Conservation (phyloP, 306 rosid genomes). For the Carpinus viminea region DNA sequence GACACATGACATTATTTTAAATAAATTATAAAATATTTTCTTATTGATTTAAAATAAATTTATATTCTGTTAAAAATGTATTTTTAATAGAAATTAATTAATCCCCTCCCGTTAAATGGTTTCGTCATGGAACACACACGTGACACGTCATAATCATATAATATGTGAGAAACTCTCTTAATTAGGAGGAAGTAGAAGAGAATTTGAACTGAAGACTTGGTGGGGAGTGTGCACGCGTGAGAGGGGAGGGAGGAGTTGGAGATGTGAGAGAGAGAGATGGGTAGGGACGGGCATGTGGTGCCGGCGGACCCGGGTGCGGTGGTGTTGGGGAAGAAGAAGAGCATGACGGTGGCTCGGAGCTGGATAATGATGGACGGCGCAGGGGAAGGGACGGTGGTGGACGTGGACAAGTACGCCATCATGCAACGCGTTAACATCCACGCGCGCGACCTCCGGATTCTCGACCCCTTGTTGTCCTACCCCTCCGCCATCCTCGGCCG, state of each 20-base stretch:
- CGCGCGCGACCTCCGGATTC: constrained; percentile 93
- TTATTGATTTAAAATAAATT: no score
- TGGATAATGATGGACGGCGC: constrained; percentile 67
- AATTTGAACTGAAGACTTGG: no score
- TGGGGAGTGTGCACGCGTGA: no score
- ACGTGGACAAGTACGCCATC: constrained; percentile 82
- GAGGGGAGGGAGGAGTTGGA: background rate
- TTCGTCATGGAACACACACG: no score
- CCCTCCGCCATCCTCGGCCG: constrained; percentile 91
- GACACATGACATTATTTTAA: no score
- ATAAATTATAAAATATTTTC: no score
- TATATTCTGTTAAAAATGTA: no score
- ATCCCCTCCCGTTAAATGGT: no score
- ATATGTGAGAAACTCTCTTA: no score
- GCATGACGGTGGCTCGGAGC: constrained; percentile 60
- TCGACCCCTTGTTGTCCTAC: constrained; percentile 86
- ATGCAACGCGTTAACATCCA: constrained; percentile 90
- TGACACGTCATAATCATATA: no score
- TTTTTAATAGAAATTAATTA: no score
- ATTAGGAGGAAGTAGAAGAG: no score
- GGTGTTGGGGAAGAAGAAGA: constrained; percentile 59
- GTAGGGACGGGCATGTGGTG: constrained; percentile 69
- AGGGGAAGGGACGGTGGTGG: constrained; percentile 69
- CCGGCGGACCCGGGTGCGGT: constrained; percentile 67
- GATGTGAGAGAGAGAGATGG: constrained; percentile 57